Conservation (phyloP, 192 early-diverging fungal genomes). For the Anaeromyces robustus region DNA sequence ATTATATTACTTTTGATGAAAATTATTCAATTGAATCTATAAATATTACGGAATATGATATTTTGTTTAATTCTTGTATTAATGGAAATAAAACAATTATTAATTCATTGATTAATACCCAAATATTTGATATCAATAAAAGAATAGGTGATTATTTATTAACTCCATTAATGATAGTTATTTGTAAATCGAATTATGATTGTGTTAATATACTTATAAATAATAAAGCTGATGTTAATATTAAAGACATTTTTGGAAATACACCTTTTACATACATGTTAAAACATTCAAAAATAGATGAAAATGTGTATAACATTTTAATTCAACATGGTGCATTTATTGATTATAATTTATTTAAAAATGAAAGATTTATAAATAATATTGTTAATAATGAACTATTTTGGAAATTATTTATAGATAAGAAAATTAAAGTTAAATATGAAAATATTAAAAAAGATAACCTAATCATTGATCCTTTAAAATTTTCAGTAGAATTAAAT, state of each 20-base stretch:
- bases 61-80: not conserved
- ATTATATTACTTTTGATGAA: no score
- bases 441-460: not conserved
- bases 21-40: no score
- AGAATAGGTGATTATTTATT: not conserved
- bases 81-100: not conserved
- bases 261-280: not conserved
- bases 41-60: not conserved
- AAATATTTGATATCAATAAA: not conserved
- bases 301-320: not conserved
- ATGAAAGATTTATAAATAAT: not conserved
- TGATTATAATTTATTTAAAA: not conserved
- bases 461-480: not conserved
- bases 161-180: not conserved
- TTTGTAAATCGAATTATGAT: not conserved
- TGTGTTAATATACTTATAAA: not conserved
- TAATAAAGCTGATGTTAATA: not conserved
- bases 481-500: not conserved
- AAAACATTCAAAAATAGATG: not conserved
- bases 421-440: not conserved
- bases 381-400: not conserved
- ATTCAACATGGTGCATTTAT: not conserved
- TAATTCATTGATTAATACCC: not conserved
- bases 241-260: not conserved
- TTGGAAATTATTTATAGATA: not conserved